A percentile compares a stretch with the other conserved stretches of the same genome.
phyloP scores from a whole-genome alignment of 495 filamentous ascomycete genomes.

The Penicillium flavigenum region DNA sequence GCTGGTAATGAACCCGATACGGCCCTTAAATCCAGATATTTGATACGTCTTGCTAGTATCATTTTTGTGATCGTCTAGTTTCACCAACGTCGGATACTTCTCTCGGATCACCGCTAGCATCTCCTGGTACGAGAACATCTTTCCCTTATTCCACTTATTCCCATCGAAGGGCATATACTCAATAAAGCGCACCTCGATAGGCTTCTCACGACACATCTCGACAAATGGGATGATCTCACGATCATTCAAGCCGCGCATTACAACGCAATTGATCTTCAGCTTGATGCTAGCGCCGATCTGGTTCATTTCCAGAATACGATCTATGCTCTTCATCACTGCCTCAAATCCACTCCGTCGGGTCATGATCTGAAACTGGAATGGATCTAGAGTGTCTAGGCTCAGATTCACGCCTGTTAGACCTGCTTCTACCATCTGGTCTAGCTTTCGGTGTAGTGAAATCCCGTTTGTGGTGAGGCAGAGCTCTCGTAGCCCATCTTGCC shows the following conservation, averaged over 20 bases:
- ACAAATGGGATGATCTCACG: slow-evolving; percentile 88
- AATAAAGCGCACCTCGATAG: slow-evolving; percentile 94
- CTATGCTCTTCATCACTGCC: slow-evolving; percentile 85
- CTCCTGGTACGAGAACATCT: slow-evolving; percentile 87
- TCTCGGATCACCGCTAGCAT: slow-evolving; percentile 81
- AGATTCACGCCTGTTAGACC: slow-evolving; percentile 94
- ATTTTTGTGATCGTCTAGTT: slow-evolving; percentile 69
- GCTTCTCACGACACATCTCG: slow-evolving; percentile 80
- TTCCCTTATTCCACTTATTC: slow-evolving; percentile 88
- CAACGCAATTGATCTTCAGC: slow-evolving; percentile 93
- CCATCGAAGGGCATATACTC: slow-evolving; percentile 99
- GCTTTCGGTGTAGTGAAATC: slow-evolving; percentile 81
- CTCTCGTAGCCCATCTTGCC: slow-evolving; percentile 72
- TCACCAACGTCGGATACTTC: slow-evolving; percentile 68
- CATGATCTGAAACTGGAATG: slow-evolving; percentile 94
- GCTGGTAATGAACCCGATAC: slow-evolving; percentile 92
- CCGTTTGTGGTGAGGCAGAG: slow-evolving; percentile 93
- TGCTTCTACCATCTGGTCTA: slow-evolving; percentile 89
- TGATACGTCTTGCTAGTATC: slow-evolving; percentile 95
- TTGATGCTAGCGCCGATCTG: slow-evolving; percentile 75
- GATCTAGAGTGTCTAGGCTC: slow-evolving; percentile 90
- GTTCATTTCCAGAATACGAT: slow-evolving; percentile 84
- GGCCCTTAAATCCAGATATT: slow-evolving; percentile 84
- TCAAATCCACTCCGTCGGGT: slow-evolving; percentile 84
- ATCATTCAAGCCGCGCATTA: slow-evolving; percentile 93